Conservation (phyloP, 768 basidiomycete species). For the Leccinum subgranulosum region DNA sequence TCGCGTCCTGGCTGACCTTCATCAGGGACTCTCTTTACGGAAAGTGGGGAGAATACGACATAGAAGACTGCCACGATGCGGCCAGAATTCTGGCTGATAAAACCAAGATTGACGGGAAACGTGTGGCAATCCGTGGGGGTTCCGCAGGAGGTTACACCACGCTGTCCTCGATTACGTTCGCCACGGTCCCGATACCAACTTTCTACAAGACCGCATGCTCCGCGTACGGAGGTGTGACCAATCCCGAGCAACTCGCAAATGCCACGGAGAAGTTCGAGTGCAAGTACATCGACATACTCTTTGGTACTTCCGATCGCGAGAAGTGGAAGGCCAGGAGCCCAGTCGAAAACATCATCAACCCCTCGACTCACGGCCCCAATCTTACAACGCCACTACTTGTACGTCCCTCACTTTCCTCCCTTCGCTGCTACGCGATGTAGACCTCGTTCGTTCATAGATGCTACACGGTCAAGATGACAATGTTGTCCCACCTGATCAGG, state of each 20-base stretch:
- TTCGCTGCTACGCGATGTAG: not conserved
- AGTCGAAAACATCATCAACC: conserved; percentile 13
- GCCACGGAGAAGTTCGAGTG: not conserved
- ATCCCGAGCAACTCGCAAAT: conserved; percentile 45
- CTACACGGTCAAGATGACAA: conserved; percentile 38
- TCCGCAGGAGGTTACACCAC: conserved; percentile 66
- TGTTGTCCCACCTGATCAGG: conserved; percentile 65
- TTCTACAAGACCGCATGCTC: conserved; percentile 57
- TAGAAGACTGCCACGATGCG: conserved; percentile 50
- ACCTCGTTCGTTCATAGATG: not conserved
- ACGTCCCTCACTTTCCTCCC: conserved; percentile 14
- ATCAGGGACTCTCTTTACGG: conserved; percentile 48
- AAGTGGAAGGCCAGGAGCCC: conserved; percentile 5
- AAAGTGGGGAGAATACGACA: conserved; percentile 70
- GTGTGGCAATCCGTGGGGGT: not conserved
- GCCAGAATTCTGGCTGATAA: not conserved
- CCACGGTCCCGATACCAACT: conserved; percentile 47
- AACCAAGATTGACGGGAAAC: not conserved
- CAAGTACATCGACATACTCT: conserved; percentile 41
- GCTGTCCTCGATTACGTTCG: conserved; percentile 45
- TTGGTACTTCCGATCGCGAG: conserved; percentile 43
- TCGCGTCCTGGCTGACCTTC: conserved; percentile 2
- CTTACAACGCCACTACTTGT: conserved; percentile 42
- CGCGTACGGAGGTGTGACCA: conserved; percentile 60
- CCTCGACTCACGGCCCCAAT: not conserved